Evolutionary conservation across 2,329 filamentous ascomycete genomes (phyloP), one percentile per base, ranked within the genome.

Genomic region (Akanthomyces lecanii): DNA sequence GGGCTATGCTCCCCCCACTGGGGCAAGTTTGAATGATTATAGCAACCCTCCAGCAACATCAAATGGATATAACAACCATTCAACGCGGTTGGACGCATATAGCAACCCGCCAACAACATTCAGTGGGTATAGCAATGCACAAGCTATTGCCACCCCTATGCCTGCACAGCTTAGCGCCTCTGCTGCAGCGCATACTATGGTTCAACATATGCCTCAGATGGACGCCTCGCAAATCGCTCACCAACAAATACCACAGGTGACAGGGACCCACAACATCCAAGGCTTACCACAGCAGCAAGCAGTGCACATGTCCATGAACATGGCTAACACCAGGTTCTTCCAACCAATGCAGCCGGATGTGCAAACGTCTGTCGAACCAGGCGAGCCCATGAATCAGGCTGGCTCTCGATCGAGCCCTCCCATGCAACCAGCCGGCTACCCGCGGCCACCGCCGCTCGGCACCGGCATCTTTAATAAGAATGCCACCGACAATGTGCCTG

Each of bases 381-480:
- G 16, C 48, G 28, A 30, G 10, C n/a, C 42, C 10, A 40, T 28
- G 28, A 25, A 12, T n/a, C 40, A 48, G 45, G 14, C 12, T 14
- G 12, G n/a, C 28, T 28, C 59, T 2, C 25, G 40, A 7, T 10
- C 45, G 1, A n/a, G 21, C 30, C 54, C 38, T 12, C 45, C 47
- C 2, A 14, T 28, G n/a, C 53, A 52, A 38, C 33, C 44, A 4
- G 25, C 38, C 5, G 21, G 53, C 33, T 63, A 63, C 30, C 23
- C 30, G 14, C 53, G 51, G 53, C 53, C 52, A 25, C 61, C 38
- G 10, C 44, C 52, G 25, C 61, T 58, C 10, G 61, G 61, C 12
- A 58, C 47, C 21, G 61, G 54, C 47, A 63, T 58, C 14, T 63
- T 63, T 42, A 63, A 44, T 25, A 57, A 44, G 53, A 45, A 63